These are phyloP conservation scores for Scutellaria barbata DNA, from an alignment of 257 asterid genomes.

Conservation along the genomic window DNA sequence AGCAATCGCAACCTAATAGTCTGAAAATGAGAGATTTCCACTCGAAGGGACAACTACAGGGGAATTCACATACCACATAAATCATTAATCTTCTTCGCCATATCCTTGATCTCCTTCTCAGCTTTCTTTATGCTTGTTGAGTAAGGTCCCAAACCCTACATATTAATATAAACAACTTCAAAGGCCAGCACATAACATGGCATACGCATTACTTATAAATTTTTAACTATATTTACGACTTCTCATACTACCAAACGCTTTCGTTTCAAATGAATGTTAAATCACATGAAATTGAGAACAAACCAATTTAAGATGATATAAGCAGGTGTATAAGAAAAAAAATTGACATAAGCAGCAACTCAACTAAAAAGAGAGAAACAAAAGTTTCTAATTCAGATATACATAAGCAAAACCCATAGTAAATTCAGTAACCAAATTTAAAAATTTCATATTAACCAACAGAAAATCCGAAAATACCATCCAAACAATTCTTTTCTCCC, in stretches of 20 bases:
- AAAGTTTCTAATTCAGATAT: neutral
- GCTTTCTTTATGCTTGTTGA: conserved; percentile 77
- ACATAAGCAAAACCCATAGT: neutral
- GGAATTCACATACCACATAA: conserved; percentile 64
- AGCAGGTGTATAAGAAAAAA: neutral
- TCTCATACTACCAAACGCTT: neutral
- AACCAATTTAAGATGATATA: neutral
- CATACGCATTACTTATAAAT: neutral
- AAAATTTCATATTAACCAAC: neutral
- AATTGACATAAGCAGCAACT: too few species aligned
- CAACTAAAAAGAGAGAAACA: neutral
- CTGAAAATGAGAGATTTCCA: too few species aligned
- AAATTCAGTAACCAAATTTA: conserved; percentile 8
- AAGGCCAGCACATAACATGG: conserved; percentile 5
- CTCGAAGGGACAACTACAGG: neutral
- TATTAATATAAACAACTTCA: conserved; percentile 7
- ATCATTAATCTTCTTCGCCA: conserved; percentile 91
- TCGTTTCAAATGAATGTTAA: neutral
- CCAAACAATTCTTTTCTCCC: neutral
- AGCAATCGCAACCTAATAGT: neutral
- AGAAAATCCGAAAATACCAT: neutral
- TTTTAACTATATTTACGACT: neutral
- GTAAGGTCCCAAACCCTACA: conserved; percentile 92
- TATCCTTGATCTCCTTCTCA: conserved; percentile 90
- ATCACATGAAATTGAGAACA: neutral